These are phyloP conservation scores for Cercospora berteroae DNA, from an alignment of 2,329 filamentous ascomycete genomes.

Conservation along the genomic window DNA sequence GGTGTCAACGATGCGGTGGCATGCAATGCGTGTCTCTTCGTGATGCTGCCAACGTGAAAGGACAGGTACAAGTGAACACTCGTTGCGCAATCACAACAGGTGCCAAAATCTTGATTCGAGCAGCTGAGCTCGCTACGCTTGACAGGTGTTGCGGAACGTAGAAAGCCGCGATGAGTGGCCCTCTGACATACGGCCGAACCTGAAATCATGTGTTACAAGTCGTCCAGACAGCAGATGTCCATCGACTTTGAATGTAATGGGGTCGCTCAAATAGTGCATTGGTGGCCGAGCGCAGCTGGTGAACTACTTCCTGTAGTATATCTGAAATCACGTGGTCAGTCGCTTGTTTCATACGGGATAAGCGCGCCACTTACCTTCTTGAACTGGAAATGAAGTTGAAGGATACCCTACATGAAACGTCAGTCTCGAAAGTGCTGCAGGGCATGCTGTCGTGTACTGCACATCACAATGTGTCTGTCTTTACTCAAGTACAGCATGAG, in stretches of 20 bases:
- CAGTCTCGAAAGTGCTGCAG: slow-evolving; percentile 28
- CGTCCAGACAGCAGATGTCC: background rate
- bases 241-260: background rate
- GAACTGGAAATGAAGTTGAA: slow-evolving; percentile 97
- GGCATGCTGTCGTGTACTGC: slow-evolving; percentile 10
- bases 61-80: slow-evolving; percentile 21
- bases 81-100: slow-evolving; percentile 4
- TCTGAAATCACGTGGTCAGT: slow-evolving; percentile 35
- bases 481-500: background rate
- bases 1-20: slow-evolving; percentile 26
- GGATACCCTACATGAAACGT: slow-evolving; percentile 66
- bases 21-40: slow-evolving; percentile 24
- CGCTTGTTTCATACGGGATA: slow-evolving; percentile 10
- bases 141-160: slow-evolving; percentile 10
- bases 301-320: slow-evolving; percentile 47
- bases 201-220: slow-evolving; percentile 8
- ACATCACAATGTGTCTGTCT: slow-evolving; percentile 1
- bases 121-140: slow-evolving; percentile 7
- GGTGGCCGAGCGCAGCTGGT: slow-evolving; percentile 13
- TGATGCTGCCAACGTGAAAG: slow-evolving; percentile 28
- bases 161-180: background rate
- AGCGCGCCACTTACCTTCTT: slow-evolving; percentile 69
- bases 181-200: background rate
- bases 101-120: slow-evolving; percentile 12
- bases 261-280: slow-evolving; percentile 9